Conservation (phyloP, 2,329 filamentous ascomycete species). For the Thielaviopsis ethacetica region DNA sequence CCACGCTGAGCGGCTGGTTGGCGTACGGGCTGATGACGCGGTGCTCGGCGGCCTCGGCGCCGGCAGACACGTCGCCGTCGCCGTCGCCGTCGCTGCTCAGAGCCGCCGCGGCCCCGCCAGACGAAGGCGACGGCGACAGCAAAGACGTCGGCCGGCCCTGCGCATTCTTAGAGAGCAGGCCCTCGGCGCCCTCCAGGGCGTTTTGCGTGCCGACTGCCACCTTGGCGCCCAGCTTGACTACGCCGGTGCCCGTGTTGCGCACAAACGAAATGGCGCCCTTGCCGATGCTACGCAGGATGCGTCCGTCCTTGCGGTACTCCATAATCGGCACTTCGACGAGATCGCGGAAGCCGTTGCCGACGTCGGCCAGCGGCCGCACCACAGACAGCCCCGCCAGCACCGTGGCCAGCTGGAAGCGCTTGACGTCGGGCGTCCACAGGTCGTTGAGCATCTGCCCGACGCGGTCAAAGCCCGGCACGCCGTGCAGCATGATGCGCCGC, state of each 20-base stretch:
- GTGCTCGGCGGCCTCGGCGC: slow-evolving; percentile 50
- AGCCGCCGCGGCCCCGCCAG: not conserved
- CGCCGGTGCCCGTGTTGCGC: slow-evolving; percentile 80
- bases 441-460: slow-evolving; percentile 83
- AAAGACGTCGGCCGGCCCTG: slow-evolving; percentile 28
- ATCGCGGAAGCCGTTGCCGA: slow-evolving; percentile 73
- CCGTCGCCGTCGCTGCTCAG: not conserved
- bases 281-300: slow-evolving; percentile 76
- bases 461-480: slow-evolving; percentile 76
- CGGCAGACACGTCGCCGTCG: not conserved
- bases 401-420: slow-evolving; percentile 70
- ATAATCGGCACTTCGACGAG: slow-evolving; percentile 77
- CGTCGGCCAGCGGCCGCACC: slow-evolving; percentile 79
- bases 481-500: slow-evolving; percentile 81
- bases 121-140: not conserved
- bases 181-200: slow-evolving; percentile 79
- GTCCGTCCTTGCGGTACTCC: slow-evolving; percentile 88
- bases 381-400: slow-evolving; percentile 80
- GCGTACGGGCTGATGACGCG: slow-evolving; percentile 84
- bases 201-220: slow-evolving; percentile 88
- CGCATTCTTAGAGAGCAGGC: slow-evolving; percentile 34
- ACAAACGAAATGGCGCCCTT: slow-evolving; percentile 85
- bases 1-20: slow-evolving; percentile 77
- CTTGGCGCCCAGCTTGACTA: slow-evolving; percentile 90
- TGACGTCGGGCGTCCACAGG: slow-evolving; percentile 92